Evolutionary conservation across 306 rosid species (phyloP), one percentile per base, ranked within the genome.

Genomic region (Quillaja saponaria): DNA sequence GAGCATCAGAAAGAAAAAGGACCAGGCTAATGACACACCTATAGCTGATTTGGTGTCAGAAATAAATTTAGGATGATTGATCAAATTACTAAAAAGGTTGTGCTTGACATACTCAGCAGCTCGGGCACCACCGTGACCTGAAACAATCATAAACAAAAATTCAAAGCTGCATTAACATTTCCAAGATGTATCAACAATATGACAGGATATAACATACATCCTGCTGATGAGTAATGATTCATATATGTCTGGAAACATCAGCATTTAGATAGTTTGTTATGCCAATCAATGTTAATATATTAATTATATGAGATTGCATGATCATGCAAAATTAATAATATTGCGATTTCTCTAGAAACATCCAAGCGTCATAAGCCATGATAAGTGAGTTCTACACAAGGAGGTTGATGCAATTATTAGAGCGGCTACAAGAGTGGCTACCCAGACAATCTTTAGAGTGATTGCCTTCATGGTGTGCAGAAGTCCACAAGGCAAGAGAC

Each of bases 41-140:
- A 91, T 91, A 7, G 97, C 97, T 21, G 86, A 91, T 80, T 88
- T 91, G 67, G 96, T 91, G 77, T 91, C 97, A 13, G 97, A 85
- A 61, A 91, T 91, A 71, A 91, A 91, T 73, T 87, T 87, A 63
- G 97, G 97, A 70, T 91, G 97, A 16, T 59, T 82, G 80, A 91
- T 87, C 85, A 91, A 69, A 82, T 91, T 91, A 67, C 91, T 91
- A 45, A 91, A 91, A 66, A 91, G 80, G 76, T 91, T 87, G 75
- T 91, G 82, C 85, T 91, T 91, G 64, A 91, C 97, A 69, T 91
- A 91, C 71, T 91, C 97, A 33, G 97, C 97, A 71, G 97, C 97
- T 52, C 96, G 95, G 40, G 74, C 95, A 71, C 96, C 97, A 3
- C 97, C 97, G 66, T 91, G 97, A 67, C 97, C 97, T 91, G 78